Evolutionary conservation across 108 stramenopile genomes (phyloP).

Genomic region (Nitzschia sp.): DNA sequence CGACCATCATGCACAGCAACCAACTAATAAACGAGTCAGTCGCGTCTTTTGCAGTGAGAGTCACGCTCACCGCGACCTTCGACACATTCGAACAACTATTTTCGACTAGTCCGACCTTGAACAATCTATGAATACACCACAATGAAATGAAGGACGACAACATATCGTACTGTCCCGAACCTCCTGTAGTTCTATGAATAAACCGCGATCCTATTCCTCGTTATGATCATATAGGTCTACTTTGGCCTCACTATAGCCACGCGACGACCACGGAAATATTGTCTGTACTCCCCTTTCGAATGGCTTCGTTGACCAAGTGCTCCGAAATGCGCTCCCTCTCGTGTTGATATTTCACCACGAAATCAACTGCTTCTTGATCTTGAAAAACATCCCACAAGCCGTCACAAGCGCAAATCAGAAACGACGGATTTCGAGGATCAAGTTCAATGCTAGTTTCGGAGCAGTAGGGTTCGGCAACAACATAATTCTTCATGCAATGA

Average conservation of each 20-base stretch:
- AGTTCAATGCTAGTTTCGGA: slow-evolving; percentile 24
- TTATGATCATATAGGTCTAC: too few relatives aligned
- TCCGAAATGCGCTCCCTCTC: slow-evolving; percentile 43
- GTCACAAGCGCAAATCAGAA: slow-evolving; percentile 85
- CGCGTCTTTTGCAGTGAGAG: too few relatives aligned
- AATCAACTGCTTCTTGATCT: slow-evolving; percentile 82
- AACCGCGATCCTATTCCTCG: too few relatives aligned
- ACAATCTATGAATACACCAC: too few relatives aligned
- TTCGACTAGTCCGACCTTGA: too few relatives aligned
- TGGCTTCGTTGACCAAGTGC: slow-evolving; percentile 66
- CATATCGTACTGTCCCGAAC: too few relatives aligned
- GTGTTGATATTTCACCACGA: slow-evolving; percentile 41
- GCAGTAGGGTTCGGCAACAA: slow-evolving; percentile 76
- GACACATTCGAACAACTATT: too few relatives aligned
- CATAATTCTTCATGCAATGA: slow-evolving; percentile 88
- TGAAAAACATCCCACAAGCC: slow-evolving; percentile 91
- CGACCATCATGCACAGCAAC: too few relatives aligned
- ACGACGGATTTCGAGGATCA: slow-evolving; percentile 35
- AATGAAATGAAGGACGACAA: too few relatives aligned
- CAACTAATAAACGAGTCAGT: too few relatives aligned
- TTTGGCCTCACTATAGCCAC: slow-evolving; percentile 53
- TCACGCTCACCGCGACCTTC: too few relatives aligned
- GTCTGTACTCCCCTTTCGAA: slow-evolving; percentile 74
- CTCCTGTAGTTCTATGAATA: too few relatives aligned
- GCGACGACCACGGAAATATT: slow-evolving; percentile 85